These are phyloP conservation scores for Akebia trifoliata DNA, from an alignment of 164 flowering plant species.

Conservation along the genomic window DNA sequence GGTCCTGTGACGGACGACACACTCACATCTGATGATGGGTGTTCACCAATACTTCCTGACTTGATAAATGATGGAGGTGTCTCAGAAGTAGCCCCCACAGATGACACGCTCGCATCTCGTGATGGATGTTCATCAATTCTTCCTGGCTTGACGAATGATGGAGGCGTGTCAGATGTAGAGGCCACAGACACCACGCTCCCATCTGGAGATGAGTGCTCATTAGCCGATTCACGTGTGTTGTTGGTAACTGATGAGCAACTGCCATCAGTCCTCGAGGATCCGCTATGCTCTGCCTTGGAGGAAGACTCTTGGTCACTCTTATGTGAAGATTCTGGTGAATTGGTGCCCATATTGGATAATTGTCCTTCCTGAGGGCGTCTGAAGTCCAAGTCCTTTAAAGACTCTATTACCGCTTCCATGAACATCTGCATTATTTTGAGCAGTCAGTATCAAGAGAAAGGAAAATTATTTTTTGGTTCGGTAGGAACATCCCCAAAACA, in stretches of 20 bases:
- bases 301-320: constrained; percentile 24
- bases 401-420: constrained; percentile 75
- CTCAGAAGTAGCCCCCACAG: no score
- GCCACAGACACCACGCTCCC: background rate
- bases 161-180: constrained; percentile 1
- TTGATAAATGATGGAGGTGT: background rate
- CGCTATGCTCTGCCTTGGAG: constrained; percentile 16
- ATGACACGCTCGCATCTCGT: no score
- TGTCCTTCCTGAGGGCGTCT: constrained; percentile 33
- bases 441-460: background rate
- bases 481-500: no score
- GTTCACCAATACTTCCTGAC: constrained; percentile 8
- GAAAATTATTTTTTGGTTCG: no score
- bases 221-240: constrained; percentile 11
- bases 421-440: constrained; percentile 53
- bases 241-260: constrained; percentile 14
- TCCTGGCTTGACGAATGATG: constrained; percentile 1
- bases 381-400: constrained; percentile 64
- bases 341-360: constrained; percentile 13
- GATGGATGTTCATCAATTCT: no score
- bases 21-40: no score
- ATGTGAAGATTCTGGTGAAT: constrained; percentile 17
- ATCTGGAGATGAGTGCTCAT: constrained; percentile 7
- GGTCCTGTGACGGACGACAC: no score
- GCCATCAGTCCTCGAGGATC: constrained; percentile 15